Base-by-base conservation (phyloP, 2,329 filamentous ascomycete species). In the Colletotrichum magnum region DNA sequence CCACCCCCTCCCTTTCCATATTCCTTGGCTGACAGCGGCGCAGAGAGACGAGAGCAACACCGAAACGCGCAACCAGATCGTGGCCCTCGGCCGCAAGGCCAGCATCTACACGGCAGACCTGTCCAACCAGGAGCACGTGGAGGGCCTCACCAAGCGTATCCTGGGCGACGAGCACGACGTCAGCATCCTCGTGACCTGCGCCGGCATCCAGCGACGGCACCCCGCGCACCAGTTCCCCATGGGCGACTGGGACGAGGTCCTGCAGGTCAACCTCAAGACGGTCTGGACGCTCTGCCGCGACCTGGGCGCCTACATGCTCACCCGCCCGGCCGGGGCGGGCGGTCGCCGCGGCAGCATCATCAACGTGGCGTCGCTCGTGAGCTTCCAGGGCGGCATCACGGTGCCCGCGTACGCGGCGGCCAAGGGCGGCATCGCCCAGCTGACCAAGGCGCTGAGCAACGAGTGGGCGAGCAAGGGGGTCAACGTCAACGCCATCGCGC, bases 371-470 rank as follows among this genome's bases (percentile, higher is more conserved):
- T 93, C 89, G 13, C 87, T 97, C 47, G 87, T 97, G 45, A 90
- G 89, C 58, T 95, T 95, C 85, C 93, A 97, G 78, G 94, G 94
- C 60, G 94, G 94, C 0, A 86, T 97, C 72, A 97, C 92, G 0
- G 93, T 97, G 1, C 94, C 94, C 0, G 94, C 94, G 1, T 97
- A 97, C 77, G 92, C 94, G 1, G 93, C 94, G 0, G 90, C 89
- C 70, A 97, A 97, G 81, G 94, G 94, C 52, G 94, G 93, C 9
- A 90, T 97, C 0, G 92, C 89, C 5, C 94, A 97, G 82, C 80
- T 97, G 68, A 96, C 94, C 58, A 96, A 96, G 82, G 91, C 92
- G 24, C 84, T 97, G 69, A 90, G 91, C 52, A 97, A 97, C 77
- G 93, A 97, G 82, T 97, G 94, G 94, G 89, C 91, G 0, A 79